Conservation (phyloP, 148 eudicot genomes). For the Rhododendron henanense region DNA sequence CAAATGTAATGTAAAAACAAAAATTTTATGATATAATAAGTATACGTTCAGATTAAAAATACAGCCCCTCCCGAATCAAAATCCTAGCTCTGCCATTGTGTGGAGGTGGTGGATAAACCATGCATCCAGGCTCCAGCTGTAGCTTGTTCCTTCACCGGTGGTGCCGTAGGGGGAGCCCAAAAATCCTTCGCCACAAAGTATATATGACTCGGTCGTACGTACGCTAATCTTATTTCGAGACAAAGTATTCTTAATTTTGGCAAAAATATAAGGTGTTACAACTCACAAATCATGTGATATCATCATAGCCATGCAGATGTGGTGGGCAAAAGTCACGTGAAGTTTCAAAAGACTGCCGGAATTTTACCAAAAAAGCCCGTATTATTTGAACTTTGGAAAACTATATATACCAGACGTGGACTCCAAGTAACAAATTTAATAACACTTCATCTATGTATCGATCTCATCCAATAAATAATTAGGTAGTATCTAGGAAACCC, state of each 20-base stretch:
- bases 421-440: conserved; percentile 6
- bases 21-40: too few species aligned
- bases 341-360: neutral
- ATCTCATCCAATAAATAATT: neutral
- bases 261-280: neutral
- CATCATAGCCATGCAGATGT: neutral
- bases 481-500: neutral
- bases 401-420: neutral
- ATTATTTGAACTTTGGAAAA: neutral
- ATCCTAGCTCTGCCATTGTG: too few species aligned
- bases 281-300: neutral
- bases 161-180: too few species aligned
- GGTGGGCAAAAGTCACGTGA: conserved; percentile 4
- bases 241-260: neutral
- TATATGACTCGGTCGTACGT: neutral
- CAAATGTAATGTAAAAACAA: too few species aligned
- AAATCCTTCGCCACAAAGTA: too few species aligned
- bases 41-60: too few species aligned
- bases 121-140: too few species aligned
- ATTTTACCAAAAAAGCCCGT: neutral
- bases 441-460: neutral
- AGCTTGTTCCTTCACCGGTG: too few species aligned
- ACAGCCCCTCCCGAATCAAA: too few species aligned
- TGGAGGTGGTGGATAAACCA: too few species aligned
- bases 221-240: neutral